Evolutionary conservation across 371 early-diverging fungal genomes (phyloP).

Genomic region (Scutellospora calospora): DNA sequence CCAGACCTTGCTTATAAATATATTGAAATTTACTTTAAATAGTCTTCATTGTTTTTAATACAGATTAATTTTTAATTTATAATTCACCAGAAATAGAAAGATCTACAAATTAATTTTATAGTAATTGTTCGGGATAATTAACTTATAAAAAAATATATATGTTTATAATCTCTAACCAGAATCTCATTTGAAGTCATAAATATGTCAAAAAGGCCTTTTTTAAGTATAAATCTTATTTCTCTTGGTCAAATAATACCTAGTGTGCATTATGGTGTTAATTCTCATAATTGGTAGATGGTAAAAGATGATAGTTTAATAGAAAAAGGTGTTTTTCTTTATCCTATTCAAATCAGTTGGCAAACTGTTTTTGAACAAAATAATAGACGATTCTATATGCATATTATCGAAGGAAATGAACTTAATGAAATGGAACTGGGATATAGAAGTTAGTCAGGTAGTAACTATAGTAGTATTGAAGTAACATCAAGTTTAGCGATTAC

Average conservation of each 20-base stretch:
- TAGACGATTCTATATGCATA: background rate
- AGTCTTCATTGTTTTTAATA: too few relatives aligned
- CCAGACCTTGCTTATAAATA: too few relatives aligned
- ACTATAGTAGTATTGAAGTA: background rate
- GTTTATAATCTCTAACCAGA: too few relatives aligned
- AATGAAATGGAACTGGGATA: background rate
- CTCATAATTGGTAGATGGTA: too few relatives aligned
- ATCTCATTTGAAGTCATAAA: background rate
- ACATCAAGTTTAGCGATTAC: background rate
- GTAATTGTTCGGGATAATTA: too few relatives aligned
- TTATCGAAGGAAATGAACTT: background rate
- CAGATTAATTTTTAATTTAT: too few relatives aligned
- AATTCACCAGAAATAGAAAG: too few relatives aligned
- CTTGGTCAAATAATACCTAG: background rate
- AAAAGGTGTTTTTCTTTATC: background rate
- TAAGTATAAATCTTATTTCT: background rate
- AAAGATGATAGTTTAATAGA: background rate
- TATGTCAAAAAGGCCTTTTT: background rate
- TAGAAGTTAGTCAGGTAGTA: background rate
- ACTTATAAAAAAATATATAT: too few relatives aligned
- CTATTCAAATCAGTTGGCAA: too few relatives aligned
- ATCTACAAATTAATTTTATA: too few relatives aligned
- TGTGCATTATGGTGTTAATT: too few relatives aligned
- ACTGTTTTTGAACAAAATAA: constrained; percentile 5
- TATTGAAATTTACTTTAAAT: too few relatives aligned